phyloP scores from a whole-genome alignment of 805 yeast genomes.

The Priceomyces carsonii region DNA sequence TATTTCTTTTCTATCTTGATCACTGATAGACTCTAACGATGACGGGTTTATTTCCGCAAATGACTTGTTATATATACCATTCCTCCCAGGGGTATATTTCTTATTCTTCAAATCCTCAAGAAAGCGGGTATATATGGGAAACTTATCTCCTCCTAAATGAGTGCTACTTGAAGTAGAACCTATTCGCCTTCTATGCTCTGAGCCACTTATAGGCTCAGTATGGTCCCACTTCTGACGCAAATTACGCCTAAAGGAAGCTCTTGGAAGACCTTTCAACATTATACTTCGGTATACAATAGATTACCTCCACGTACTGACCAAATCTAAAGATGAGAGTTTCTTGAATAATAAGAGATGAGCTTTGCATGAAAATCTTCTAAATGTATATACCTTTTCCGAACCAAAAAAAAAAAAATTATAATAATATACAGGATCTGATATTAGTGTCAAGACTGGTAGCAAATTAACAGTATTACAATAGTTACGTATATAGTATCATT shows the following conservation, averaged over 20 bases:
- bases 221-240: conserved; percentile 4
- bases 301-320: too few relatives aligned
- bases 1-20: conserved; percentile 11
- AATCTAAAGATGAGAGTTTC: too few relatives aligned
- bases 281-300: too few relatives aligned
- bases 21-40: conserved; percentile 6
- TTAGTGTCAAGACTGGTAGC: not conserved
- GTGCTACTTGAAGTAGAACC: conserved; percentile 5
- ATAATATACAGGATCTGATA: not conserved
- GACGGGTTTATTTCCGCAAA: conserved; percentile 11
- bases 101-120: conserved; percentile 14
- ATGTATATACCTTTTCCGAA: too few relatives aligned
- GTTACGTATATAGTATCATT: not conserved
- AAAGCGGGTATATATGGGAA: conserved; percentile 12
- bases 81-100: conserved; percentile 10
- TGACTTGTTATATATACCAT: conserved; percentile 10
- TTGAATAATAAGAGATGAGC: too few relatives aligned
- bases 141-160: conserved; percentile 8
- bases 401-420: not conserved
- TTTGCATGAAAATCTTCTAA: too few relatives aligned
- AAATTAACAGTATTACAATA: too few relatives aligned
- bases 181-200: conserved; percentile 1
- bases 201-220: not conserved
- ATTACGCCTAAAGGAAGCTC: not conserved
- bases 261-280: too few relatives aligned